These are phyloP conservation scores for Metarhizium sp. DNA, from an alignment of 2,329 filamentous ascomycete species.

Conservation along the genomic window DNA sequence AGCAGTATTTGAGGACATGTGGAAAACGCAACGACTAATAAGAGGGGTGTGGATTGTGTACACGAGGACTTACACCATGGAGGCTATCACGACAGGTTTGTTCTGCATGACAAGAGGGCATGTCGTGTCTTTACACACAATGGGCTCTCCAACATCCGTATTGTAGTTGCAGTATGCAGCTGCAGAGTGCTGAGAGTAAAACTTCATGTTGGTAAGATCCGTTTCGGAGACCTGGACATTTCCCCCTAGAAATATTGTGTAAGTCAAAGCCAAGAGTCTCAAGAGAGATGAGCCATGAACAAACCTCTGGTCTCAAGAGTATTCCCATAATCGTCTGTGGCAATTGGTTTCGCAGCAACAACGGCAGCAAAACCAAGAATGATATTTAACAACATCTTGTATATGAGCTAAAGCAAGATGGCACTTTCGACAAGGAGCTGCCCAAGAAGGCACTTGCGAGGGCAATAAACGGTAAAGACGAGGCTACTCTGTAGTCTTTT, in stretches of 20 bases:
- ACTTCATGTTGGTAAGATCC: conserved; percentile 31
- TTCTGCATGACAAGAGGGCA: conserved; percentile 36
- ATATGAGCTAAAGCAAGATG: not conserved
- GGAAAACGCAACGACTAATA: not conserved
- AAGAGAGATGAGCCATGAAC: conserved; percentile 3
- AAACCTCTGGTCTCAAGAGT: conserved; percentile 25
- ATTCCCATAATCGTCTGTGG: conserved; percentile 15
- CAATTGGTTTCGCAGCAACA: conserved; percentile 16
- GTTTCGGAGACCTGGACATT: conserved; percentile 15
- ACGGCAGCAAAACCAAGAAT: conserved; percentile 18
- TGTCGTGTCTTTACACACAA: conserved; percentile 32
- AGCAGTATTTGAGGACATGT: not conserved
- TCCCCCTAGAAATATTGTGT: not conserved
- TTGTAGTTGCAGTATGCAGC: conserved; percentile 46
- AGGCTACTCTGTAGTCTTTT: not conserved
- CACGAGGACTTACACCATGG: conserved; percentile 25
- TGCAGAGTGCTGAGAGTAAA: conserved; percentile 41
- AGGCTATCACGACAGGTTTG: conserved; percentile 32
- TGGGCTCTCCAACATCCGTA: conserved; percentile 22
- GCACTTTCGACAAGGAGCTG: not conserved
- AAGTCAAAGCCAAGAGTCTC: not conserved
- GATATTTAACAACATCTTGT: conserved; percentile 14
- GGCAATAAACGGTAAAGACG: not conserved
- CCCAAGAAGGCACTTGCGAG: not conserved
- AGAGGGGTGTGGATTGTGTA: not conserved